Evolutionary conservation across 1,139 yeast genomes (phyloP), one percentile per base, ranked within the genome.

Genomic region (Yamadazyma taylorii): DNA sequence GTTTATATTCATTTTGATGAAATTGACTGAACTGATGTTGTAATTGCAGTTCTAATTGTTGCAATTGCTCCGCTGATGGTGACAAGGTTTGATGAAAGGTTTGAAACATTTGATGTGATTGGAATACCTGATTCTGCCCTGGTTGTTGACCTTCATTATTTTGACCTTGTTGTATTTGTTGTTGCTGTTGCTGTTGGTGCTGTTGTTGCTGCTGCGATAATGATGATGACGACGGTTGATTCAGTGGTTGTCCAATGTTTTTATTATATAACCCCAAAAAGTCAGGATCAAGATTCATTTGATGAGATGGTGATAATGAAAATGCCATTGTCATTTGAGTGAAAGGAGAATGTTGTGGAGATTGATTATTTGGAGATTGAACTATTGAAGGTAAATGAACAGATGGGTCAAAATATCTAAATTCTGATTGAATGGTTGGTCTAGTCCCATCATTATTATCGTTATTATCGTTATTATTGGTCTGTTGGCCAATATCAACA

Each of bases 251-350:
- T 5, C 17, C 17, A 5, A 11, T n/a, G 5, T n/a, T 7, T 13
- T 25, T 25, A 25, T 25, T 25, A 25, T 25, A 25, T 16, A 33
- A 28, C 17, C 29, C 38, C 19, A 27, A 16, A 12, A 31, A 32
- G 9, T 37, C 40, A 7, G 19, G 29, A 8, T 41, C 41, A 22
- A 36, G 32, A 19, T 28, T 32, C 22, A 30, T 15, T 24, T 24
- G 27, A 13, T 40, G 32, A 1, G 30, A 19, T 2, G 52, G 58
- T 7, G 51, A 44, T 33, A 53, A 36, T 3, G 53, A 47, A 33
- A 60, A 58, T 3, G 61, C 60, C 59, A 57, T 53, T 3, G 60
- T 39, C 47, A 60, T 48, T 38, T 60, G 64, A 3, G 63, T 54
- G 35, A 57, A 60, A 11, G 66, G 66, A 3, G 53, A 50, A 5